A percentile compares a stretch with the other conserved stretches of the same genome.
These are phyloP conservation scores for Seminavis robusta DNA, from an alignment of 108 stramenopile species.

Conservation along the genomic window DNA sequence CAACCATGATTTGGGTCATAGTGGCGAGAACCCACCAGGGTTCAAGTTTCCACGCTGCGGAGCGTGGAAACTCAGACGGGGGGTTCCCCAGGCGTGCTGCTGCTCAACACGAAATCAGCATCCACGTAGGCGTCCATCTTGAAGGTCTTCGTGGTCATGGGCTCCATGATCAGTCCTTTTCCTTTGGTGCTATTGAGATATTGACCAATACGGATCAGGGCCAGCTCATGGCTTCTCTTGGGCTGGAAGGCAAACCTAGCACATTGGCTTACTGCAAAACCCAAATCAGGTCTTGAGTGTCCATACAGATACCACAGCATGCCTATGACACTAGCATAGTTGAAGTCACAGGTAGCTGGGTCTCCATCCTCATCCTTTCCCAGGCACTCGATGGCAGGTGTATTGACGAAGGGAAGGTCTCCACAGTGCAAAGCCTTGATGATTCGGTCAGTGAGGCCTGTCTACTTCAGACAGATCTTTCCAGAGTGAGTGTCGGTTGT, in stretches of 20 bases:
- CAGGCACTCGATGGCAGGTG: slow-evolving; percentile 1
- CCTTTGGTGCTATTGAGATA: slow-evolving; percentile 34
- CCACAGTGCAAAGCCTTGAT: slow-evolving; percentile 29
- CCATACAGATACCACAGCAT: slow-evolving; percentile 42
- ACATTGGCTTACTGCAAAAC: slow-evolving; percentile 18
- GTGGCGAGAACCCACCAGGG: too few relatives aligned
- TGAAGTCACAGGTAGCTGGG: slow-evolving; percentile 7
- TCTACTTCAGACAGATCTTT: slow-evolving; percentile 29
- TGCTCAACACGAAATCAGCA: too few relatives aligned
- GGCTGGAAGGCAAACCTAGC: slow-evolving; percentile 22
- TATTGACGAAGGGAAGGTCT: too few relatives aligned
- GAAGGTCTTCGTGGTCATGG: neutral
- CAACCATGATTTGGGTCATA: too few relatives aligned
- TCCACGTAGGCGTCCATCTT: slow-evolving; percentile 6
- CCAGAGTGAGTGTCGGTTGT: slow-evolving; percentile 1
- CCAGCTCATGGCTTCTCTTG: slow-evolving; percentile 19
- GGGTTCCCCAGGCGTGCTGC: too few relatives aligned
- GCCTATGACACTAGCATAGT: slow-evolving; percentile 35
- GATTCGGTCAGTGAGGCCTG: slow-evolving; percentile 31
- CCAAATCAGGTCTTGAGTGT: too few relatives aligned
- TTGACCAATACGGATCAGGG: slow-evolving; percentile 30
- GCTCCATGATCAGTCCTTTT: slow-evolving; percentile 21
- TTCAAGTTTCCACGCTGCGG: too few relatives aligned
- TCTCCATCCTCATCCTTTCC: slow-evolving; percentile 10
- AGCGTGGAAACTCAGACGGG: too few relatives aligned